Percentiles rank a stretch among this genome's conserved stretches.
phyloP scores from a whole-genome alignment of 768 basidiomycete genomes.

The Galerina sulciceps region DNA sequence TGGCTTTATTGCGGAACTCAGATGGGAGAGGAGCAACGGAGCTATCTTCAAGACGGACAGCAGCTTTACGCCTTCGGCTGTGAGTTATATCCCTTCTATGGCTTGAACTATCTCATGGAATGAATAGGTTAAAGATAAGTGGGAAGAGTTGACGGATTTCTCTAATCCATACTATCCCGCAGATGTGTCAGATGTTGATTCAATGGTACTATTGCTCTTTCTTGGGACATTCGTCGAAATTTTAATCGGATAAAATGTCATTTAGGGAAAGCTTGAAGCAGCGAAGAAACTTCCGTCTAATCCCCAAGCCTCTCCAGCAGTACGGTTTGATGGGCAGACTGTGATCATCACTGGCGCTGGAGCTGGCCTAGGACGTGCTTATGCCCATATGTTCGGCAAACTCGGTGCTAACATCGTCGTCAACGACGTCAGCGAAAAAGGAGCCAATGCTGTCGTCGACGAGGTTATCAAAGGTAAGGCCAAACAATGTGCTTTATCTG shows the following conservation, averaged over 20 bases:
- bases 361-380: slow-evolving; percentile 90
- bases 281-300: slow-evolving; percentile 72
- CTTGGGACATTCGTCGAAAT: neutral
- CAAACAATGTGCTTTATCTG: neutral
- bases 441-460: slow-evolving; percentile 81
- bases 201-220: slow-evolving; percentile 41
- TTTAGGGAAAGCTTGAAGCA: slow-evolving; percentile 60
- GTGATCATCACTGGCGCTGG: slow-evolving; percentile 95
- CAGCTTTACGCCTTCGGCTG: slow-evolving; percentile 93
- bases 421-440: slow-evolving; percentile 91
- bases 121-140: slow-evolving; percentile 76
- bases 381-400: slow-evolving; percentile 88
- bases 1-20: slow-evolving; percentile 87
- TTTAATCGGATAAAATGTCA: neutral
- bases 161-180: slow-evolving; percentile 68
- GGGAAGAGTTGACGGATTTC: slow-evolving; percentile 84
- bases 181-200: slow-evolving; percentile 64
- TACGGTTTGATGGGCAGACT: slow-evolving; percentile 88
- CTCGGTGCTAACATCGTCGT: slow-evolving; percentile 97
- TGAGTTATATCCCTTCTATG: slow-evolving; percentile 33
- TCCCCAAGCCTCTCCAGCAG: slow-evolving; percentile 64
- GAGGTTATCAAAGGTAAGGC: slow-evolving; percentile 77
- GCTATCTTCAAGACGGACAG: slow-evolving; percentile 87
- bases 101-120: neutral
- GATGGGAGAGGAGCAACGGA: slow-evolving; percentile 93